phyloP scores from a whole-genome alignment of 148 eudicot species.

The Camellia sinensis region DNA sequence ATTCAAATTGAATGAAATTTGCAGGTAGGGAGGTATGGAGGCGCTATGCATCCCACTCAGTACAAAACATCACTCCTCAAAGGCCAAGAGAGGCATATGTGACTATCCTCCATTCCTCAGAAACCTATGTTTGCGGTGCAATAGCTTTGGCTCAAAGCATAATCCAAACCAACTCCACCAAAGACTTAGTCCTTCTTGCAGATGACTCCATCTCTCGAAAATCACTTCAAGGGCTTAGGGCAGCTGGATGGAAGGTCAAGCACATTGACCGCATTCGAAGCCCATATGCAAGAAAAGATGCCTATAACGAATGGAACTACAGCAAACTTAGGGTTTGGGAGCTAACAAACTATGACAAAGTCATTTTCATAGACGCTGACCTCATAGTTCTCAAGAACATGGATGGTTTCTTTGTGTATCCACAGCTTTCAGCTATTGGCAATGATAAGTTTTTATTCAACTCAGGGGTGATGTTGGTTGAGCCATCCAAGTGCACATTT shows the following conservation, averaged over 20 bases:
- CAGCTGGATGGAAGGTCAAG: slow-evolving; percentile 64
- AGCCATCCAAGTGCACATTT: slow-evolving; percentile 65
- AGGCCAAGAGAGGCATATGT: slow-evolving; percentile 60
- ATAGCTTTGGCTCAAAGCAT: slow-evolving; percentile 70
- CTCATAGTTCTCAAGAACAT: slow-evolving; percentile 47
- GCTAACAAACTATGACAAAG: slow-evolving; percentile 52
- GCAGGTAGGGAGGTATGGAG: slow-evolving; percentile 23
- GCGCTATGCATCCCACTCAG: background rate
- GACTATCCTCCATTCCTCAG: slow-evolving; percentile 66
- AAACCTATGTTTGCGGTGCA: slow-evolving; percentile 72
- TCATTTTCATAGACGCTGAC: slow-evolving; percentile 65
- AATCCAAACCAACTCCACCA: slow-evolving; percentile 52
- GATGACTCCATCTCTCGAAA: slow-evolving; percentile 40
- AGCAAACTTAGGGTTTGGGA: slow-evolving; percentile 73
- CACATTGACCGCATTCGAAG: slow-evolving; percentile 47
- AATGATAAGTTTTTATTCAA: slow-evolving; percentile 45
- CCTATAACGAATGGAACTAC: slow-evolving; percentile 68
- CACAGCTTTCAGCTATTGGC: slow-evolving; percentile 51
- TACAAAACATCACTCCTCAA: background rate
- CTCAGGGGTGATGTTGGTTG: slow-evolving; percentile 64
- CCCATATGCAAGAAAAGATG: slow-evolving; percentile 35
- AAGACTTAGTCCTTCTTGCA: slow-evolving; percentile 61
- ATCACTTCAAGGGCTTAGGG: slow-evolving; percentile 48
- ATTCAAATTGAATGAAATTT: background rate
- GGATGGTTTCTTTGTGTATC: slow-evolving; percentile 51